phyloP scores from a whole-genome alignment of 768 basidiomycete genomes.

The Imleria badia region DNA sequence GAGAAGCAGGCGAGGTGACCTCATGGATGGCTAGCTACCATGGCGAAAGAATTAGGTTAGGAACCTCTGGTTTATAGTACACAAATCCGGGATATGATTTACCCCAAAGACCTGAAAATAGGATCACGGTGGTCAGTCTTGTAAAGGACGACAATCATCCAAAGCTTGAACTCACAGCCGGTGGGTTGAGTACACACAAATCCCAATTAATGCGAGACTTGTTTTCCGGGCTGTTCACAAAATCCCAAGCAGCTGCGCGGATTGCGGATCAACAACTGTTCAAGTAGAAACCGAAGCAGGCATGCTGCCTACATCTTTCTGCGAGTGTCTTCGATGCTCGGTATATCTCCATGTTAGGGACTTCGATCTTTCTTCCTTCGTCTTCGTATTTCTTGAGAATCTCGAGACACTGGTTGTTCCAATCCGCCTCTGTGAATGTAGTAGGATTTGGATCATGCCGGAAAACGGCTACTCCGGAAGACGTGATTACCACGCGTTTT shows the following conservation, averaged over 20 bases:
- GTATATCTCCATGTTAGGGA: constrained; percentile 43
- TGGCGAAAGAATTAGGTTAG: not conserved
- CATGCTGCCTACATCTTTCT: constrained; percentile 45
- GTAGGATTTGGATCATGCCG: constrained; percentile 21
- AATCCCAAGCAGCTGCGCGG: constrained; percentile 48
- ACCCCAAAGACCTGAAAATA: constrained; percentile 30
- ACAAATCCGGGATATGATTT: not conserved
- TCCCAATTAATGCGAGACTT: constrained; percentile 38
- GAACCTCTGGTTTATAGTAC: no score
- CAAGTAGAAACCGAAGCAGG: not conserved
- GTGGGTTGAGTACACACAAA: constrained; percentile 40
- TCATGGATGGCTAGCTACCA: constrained; percentile 45
- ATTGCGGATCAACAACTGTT: not conserved
- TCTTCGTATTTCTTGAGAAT: constrained; percentile 45
- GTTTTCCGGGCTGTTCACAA: constrained; percentile 31
- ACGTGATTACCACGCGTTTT: constrained; percentile 69
- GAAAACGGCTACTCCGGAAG: constrained; percentile 54
- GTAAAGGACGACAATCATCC: no score
- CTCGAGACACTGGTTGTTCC: constrained; percentile 51
- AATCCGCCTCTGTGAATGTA: constrained; percentile 51
- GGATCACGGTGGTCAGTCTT: not conserved
- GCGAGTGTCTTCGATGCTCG: constrained; percentile 63
- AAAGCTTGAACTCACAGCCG: constrained; percentile 28
- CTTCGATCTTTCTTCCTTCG: constrained; percentile 43
- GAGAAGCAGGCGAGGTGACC: constrained; percentile 30